phyloP scores from a whole-genome alignment of 495 filamentous ascomycete genomes.

The Lasiosphaeria miniovina region DNA sequence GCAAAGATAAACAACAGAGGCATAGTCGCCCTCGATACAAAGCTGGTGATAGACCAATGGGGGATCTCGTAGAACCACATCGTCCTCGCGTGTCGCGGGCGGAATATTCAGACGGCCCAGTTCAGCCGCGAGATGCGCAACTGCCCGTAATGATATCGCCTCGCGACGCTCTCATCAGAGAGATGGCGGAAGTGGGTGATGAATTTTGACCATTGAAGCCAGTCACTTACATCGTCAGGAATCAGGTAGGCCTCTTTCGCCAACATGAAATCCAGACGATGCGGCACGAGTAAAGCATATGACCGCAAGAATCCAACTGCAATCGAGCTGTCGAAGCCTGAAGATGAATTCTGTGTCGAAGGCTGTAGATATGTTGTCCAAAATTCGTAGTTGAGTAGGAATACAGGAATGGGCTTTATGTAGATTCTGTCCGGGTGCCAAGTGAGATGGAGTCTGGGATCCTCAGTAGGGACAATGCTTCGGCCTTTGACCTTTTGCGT shows the following conservation, averaged over 20 bases:
- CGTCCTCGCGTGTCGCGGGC: neutral
- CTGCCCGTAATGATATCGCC: conserved; percentile 10
- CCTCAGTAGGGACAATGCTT: conserved; percentile 12
- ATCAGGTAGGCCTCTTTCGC: conserved; percentile 8
- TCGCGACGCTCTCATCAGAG: conserved; percentile 1
- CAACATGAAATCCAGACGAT: conserved; percentile 8
- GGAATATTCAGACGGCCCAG: conserved; percentile 7
- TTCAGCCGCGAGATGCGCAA: conserved; percentile 9
- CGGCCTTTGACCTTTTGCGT: conserved; percentile 7
- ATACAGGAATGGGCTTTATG: conserved; percentile 10
- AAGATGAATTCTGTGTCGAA: too few species aligned
- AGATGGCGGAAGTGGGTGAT: conserved; percentile 5
- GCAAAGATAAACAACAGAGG: conserved; percentile 18
- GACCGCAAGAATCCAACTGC: conserved; percentile 10
- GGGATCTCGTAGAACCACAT: conserved; percentile 13
- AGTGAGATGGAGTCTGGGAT: conserved; percentile 11
- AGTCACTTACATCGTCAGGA: conserved; percentile 3
- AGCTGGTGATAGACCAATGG: conserved; percentile 4
- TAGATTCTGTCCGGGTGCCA: conserved; percentile 11
- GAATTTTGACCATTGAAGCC: conserved; percentile 5
- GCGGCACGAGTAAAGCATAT: conserved; percentile 10
- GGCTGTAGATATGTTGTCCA: conserved; percentile 5
- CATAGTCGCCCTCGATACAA: conserved; percentile 10
- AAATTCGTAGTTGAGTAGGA: conserved; percentile 5
- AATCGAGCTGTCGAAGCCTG: conserved; percentile 3